Conservation (phyloP, 176 grass and related monocot species). For the Alopecurus myosuroides region DNA sequence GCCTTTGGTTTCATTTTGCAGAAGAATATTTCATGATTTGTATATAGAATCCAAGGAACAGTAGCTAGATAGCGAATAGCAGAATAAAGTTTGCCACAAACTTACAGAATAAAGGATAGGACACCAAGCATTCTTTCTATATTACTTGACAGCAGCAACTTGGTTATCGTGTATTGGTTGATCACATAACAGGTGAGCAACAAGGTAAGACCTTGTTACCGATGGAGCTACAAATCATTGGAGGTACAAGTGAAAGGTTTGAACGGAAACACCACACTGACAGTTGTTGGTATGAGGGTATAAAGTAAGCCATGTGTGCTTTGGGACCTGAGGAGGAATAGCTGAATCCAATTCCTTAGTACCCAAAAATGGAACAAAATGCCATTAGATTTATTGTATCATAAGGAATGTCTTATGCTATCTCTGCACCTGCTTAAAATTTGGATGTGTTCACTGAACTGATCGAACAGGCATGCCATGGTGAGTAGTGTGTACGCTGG, state of each 20-base stretch:
- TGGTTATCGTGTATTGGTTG: neutral
- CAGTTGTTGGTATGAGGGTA: neutral
- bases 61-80: neutral
- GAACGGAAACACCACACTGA: neutral
- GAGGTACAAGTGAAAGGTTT: neutral
- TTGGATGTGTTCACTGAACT: neutral
- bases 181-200: neutral
- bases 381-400: neutral
- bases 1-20: neutral
- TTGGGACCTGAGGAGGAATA: neutral
- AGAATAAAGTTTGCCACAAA: constrained; percentile 1
- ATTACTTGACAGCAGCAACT: neutral
- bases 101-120: neutral
- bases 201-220: neutral
- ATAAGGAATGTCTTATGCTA: neutral
- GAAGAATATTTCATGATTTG: neutral
- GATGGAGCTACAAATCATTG: neutral
- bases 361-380: neutral
- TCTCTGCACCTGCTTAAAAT: neutral
- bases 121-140: neutral
- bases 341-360: neutral
- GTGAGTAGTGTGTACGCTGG: too few species aligned
- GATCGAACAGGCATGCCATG: neutral
- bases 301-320: neutral
- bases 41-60: constrained; percentile 15